phyloP scores from a whole-genome alignment of 2,329 filamentous ascomycete species.

The Colletotrichum lupini region DNA sequence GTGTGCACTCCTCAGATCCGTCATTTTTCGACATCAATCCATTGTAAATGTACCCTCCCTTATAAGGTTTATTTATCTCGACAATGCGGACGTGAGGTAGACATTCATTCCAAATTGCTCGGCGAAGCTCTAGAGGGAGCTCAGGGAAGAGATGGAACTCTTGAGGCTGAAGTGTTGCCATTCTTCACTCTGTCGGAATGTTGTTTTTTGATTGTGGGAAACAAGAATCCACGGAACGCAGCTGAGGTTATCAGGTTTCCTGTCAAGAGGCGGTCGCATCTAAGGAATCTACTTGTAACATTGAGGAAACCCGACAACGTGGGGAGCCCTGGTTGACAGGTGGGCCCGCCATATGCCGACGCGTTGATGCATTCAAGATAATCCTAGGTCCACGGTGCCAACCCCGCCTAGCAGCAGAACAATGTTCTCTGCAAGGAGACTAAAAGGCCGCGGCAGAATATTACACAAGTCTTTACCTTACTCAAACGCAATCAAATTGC shows the following conservation, averaged over 20 bases:
- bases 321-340: not conserved
- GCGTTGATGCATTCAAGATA: not conserved
- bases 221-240: not conserved
- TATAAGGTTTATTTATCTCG: not conserved
- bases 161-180: not conserved
- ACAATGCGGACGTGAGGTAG: not conserved
- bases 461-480: not conserved
- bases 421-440: not conserved
- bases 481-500: not conserved
- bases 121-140: not conserved
- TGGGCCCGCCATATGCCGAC: not conserved
- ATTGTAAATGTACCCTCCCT: not conserved
- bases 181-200: not conserved
- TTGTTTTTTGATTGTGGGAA: accelerated
- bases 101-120: not conserved
- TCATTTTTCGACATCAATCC: not conserved
- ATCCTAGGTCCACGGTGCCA: not conserved
- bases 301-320: not conserved
- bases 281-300: not conserved
- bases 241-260: too few relatives aligned
- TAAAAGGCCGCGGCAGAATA: not conserved
- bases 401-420: not conserved
- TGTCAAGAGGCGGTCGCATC: not conserved
- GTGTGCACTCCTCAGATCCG: not conserved
- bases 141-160: not conserved